Evolutionary conservation across 495 filamentous ascomycete species (phyloP), one percentile per base, ranked within the genome.

Genomic region (Lasiosphaeria miniovina): DNA sequence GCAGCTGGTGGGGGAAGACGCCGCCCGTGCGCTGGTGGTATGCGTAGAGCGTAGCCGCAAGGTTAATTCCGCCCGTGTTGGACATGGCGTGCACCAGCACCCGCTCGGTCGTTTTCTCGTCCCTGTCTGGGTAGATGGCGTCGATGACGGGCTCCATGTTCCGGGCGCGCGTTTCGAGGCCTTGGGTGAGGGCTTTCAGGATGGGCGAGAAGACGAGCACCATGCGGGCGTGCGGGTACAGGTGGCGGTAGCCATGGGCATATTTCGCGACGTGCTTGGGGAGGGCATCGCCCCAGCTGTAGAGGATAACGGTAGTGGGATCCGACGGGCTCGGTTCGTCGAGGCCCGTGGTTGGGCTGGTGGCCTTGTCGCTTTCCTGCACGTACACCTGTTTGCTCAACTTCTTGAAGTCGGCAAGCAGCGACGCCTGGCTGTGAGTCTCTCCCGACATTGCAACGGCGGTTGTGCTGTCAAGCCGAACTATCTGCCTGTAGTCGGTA

Each of bases 241-340:
- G 74, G n/a, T 71, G 67, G 34, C 72, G 68, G 64, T 75, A 85
- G 11, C 82, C 82, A 24, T 79, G 77, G 32, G 75, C 71, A 57
- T 84, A 85, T 61, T 85, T 85, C 60, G 70, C 59, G n/a, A 84
- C 68, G 61, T 82, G 67, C 52, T 82, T 82, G 0, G 80, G 77
- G 17, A 61, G 68, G 24, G 76, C 80, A 58, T 85, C 81, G 55
- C 82, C 82, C 82, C 82, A 85, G 66, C 77, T 76, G 60, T 78
- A 83, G 36, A 84, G 61, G 38, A 80, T 59, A 38, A 80, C 62
- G 3, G 74, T 73, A 32, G 71, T 71, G 9, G 76, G 76, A 53
- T 78, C 55, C 11, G 58, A 61, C 24, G 64, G 64, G 33, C 31
- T 46, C 5, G 54, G 4, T 11, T 46, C 4, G 12, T 67, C 53